A percentile compares a stretch with the other conserved stretches of the same genome.
Conservation (phyloP, 257 asterid species). For the Przewalskia tangutica region DNA sequence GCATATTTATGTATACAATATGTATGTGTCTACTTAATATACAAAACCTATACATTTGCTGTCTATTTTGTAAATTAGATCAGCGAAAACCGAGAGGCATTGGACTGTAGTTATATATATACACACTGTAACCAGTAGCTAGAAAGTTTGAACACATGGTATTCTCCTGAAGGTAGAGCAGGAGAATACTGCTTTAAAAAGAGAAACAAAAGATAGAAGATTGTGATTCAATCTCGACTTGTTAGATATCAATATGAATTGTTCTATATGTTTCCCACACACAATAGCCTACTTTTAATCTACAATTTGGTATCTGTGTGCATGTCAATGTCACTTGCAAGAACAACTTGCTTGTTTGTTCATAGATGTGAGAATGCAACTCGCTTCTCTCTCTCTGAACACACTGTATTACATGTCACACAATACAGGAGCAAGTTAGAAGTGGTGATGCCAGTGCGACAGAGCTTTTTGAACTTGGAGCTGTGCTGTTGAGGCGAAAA, state of each 20-base stretch:
- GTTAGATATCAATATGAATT: not conserved
- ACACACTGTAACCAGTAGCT: not conserved
- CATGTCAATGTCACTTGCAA: not conserved
- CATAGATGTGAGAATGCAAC: not conserved
- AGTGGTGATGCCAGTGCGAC: slow-evolving; percentile 90
- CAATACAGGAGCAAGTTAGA: slow-evolving; percentile 85
- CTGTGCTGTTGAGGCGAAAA: slow-evolving; percentile 94
- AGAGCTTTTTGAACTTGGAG: slow-evolving; percentile 92
- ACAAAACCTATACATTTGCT: too few relatives aligned
- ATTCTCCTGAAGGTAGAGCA: not conserved
- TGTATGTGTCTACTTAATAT: too few relatives aligned
- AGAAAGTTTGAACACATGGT: not conserved
- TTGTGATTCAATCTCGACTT: not conserved
- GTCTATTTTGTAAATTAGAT: too few relatives aligned
- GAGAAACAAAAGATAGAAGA: not conserved
- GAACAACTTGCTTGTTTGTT: not conserved
- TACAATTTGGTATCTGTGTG: not conserved
- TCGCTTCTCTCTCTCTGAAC: not conserved
- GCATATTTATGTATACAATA: too few relatives aligned
- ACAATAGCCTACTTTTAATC: not conserved
- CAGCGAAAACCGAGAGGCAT: too few relatives aligned
- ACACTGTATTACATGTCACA: not conserved
- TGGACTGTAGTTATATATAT: too few relatives aligned
- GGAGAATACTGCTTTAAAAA: not conserved
- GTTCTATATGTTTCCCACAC: not conserved